phyloP scores from a whole-genome alignment of 2,329 filamentous ascomycete species.

The Huntiella savannae region DNA sequence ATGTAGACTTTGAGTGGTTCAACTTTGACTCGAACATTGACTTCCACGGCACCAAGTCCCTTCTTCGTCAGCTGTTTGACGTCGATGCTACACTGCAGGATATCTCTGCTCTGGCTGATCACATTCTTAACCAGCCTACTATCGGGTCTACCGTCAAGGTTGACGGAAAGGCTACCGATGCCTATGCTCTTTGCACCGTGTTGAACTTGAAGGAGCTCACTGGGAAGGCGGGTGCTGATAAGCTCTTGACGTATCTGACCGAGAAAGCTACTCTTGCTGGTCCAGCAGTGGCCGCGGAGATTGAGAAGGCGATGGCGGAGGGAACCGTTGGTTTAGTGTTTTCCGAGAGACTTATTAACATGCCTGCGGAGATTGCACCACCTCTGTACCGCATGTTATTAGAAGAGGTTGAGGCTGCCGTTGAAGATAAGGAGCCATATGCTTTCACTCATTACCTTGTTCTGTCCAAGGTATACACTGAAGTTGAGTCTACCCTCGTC shows the following conservation, averaged over 20 bases:
- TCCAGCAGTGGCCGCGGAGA: slow-evolving; percentile 25
- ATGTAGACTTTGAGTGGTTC: slow-evolving; percentile 98
- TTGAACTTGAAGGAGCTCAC: slow-evolving; percentile 50
- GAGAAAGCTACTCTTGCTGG: slow-evolving; percentile 36
- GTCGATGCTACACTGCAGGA: slow-evolving; percentile 72
- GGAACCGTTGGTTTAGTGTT: slow-evolving; percentile 65
- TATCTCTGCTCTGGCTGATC: slow-evolving; percentile 65
- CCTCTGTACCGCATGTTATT: slow-evolving; percentile 89
- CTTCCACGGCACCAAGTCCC: slow-evolving; percentile 82
- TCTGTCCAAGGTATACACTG: slow-evolving; percentile 77
- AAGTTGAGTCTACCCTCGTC: slow-evolving; percentile 67
- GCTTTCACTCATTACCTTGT: slow-evolving; percentile 85
- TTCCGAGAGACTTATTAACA: slow-evolving; percentile 89
- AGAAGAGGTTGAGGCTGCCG: slow-evolving; percentile 74
- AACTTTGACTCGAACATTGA: slow-evolving; percentile 79
- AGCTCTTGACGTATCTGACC: slow-evolving; percentile 52
- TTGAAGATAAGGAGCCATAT: slow-evolving; percentile 83
- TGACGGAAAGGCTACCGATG: slow-evolving; percentile 82
- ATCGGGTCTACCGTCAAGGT: slow-evolving; percentile 93
- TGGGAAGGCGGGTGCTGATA: slow-evolving; percentile 49
- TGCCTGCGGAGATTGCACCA: slow-evolving; percentile 80
- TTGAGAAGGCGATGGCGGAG: slow-evolving; percentile 16
- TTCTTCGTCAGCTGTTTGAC: slow-evolving; percentile 83
- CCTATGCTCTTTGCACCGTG: slow-evolving; percentile 80
- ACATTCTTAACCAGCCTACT: slow-evolving; percentile 70